Evolutionary conservation across 352 stramenopile species (phyloP).

Genomic region (Phytophthora brassicae): DNA sequence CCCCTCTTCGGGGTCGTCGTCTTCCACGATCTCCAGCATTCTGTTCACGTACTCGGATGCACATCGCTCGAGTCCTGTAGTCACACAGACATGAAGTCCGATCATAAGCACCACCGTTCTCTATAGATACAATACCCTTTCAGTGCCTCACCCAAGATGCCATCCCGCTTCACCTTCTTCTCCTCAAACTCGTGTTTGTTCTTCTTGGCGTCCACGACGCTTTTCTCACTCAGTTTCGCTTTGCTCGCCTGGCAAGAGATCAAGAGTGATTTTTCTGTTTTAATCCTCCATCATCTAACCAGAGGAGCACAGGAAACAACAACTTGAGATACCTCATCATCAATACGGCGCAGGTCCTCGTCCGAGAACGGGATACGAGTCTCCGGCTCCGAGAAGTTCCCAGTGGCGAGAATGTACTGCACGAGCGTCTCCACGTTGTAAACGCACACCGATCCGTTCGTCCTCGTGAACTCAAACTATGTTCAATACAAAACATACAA

Average conservation of each 20-base stretch:
- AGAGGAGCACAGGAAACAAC: conserved; percentile 25
- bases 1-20: conserved; percentile 75
- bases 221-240: conserved; percentile 63
- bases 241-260: conserved; percentile 55
- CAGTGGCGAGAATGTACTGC: conserved; percentile 88
- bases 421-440: conserved; percentile 89
- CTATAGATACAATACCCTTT: too few species aligned
- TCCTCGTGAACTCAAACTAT: conserved; percentile 85
- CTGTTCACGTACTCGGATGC: conserved; percentile 85
- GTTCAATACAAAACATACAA: conserved; percentile 2
- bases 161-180: conserved; percentile 81
- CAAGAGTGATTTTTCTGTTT: conserved; percentile 30
- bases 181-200: conserved; percentile 81
- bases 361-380: conserved; percentile 88
- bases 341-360: conserved; percentile 73
- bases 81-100: background rate
- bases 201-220: conserved; percentile 72
- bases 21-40: conserved; percentile 86
- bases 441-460: conserved; percentile 79
- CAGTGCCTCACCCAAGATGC: conserved; percentile 63
- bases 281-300: conserved; percentile 31
- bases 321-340: conserved; percentile 63
- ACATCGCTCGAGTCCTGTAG: conserved; percentile 74
- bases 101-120: too few species aligned
- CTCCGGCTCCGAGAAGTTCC: conserved; percentile 88